phyloP scores from a whole-genome alignment of 208 protist species.

The Leishmania braziliensis region DNA sequence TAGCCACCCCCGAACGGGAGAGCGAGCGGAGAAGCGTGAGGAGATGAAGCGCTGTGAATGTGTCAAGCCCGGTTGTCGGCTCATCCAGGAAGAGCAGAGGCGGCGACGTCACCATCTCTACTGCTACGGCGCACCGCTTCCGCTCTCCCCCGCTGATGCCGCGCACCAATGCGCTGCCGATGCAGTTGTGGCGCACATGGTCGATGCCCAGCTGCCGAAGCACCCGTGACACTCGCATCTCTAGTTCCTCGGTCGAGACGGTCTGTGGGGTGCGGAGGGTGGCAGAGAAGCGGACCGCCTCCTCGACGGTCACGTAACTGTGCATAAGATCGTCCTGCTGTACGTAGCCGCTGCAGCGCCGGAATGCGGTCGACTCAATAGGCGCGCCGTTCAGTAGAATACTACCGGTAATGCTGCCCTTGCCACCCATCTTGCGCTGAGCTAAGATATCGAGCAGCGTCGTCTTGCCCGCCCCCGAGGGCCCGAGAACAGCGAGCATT shows the following conservation, averaged over 20 bases:
- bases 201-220: slow-evolving; percentile 53
- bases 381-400: slow-evolving; percentile 53
- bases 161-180: slow-evolving; percentile 53
- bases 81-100: slow-evolving; percentile 80
- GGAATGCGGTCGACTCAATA: slow-evolving; percentile 32
- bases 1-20: slow-evolving; percentile 39
- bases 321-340: slow-evolving; percentile 82
- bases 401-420: slow-evolving; percentile 37
- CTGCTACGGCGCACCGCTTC: slow-evolving; percentile 72
- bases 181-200: slow-evolving; percentile 40
- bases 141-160: slow-evolving; percentile 79
- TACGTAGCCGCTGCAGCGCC: slow-evolving; percentile 67
- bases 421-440: slow-evolving; percentile 24
- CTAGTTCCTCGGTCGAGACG: slow-evolving; percentile 21
- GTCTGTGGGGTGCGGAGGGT: slow-evolving; percentile 51
- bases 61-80: slow-evolving; percentile 88
- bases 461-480: slow-evolving; percentile 81
- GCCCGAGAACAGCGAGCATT: slow-evolving; percentile 76
- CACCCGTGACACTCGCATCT: slow-evolving; percentile 20
- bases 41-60: slow-evolving; percentile 70
- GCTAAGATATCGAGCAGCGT: slow-evolving; percentile 82
- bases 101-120: slow-evolving; percentile 66
- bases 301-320: slow-evolving; percentile 66
- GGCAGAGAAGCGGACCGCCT: slow-evolving; percentile 71
- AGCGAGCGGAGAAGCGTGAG: slow-evolving; percentile 53